Conservation (phyloP, 805 yeast genomes). For the Suhomyces sp. region DNA sequence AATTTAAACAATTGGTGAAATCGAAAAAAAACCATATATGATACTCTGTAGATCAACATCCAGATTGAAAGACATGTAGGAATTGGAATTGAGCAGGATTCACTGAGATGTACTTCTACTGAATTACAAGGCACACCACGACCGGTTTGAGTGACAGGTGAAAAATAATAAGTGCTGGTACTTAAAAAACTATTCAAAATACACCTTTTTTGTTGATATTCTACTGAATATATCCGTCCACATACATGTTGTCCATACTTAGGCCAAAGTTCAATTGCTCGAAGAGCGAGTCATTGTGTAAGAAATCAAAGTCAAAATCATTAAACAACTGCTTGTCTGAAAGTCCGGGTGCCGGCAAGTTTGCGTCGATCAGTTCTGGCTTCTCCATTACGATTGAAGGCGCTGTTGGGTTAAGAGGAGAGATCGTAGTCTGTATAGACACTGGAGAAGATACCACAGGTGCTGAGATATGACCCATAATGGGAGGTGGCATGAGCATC, state of each 20-base stretch:
- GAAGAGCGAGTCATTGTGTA: constrained; percentile 25
- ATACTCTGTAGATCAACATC: neutral
- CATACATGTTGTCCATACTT: constrained; percentile 12
- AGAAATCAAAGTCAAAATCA: constrained; percentile 31
- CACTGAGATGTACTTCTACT: neutral
- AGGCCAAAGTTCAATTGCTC: constrained; percentile 18
- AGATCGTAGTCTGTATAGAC: neutral
- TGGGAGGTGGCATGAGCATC: neutral
- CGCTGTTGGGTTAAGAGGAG: neutral
- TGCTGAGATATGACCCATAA: neutral
- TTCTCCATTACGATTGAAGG: neutral
- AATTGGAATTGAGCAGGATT: neutral
- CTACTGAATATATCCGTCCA: constrained; percentile 24
- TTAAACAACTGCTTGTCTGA: neutral
- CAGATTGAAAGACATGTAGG: neutral
- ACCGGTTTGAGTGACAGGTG: neutral
- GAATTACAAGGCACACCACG: too few relatives aligned
- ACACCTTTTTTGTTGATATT: neutral
- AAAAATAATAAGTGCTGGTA: neutral
- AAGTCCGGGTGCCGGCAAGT: neutral
- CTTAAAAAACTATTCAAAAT: neutral
- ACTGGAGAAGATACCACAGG: neutral
- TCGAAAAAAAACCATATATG: too few relatives aligned
- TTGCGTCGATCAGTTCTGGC: neutral
- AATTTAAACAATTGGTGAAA: too few relatives aligned